Percentiles rank a stretch among this genome's conserved stretches.
These are phyloP conservation scores for Raddia distichophylla DNA, from an alignment of 176 grass and related monocot species.

Conservation along the genomic window DNA sequence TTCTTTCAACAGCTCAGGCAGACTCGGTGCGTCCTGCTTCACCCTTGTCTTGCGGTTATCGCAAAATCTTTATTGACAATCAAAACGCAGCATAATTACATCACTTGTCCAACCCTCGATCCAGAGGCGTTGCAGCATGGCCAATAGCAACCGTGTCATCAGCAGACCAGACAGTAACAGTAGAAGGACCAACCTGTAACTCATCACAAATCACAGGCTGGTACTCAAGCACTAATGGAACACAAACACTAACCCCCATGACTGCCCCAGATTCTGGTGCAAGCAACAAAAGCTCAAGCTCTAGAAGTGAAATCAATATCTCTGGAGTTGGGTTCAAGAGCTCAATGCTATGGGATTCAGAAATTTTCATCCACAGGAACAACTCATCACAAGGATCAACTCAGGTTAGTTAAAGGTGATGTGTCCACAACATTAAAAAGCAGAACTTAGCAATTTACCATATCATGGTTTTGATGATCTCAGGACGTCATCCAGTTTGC, in stretches of 20 bases:
- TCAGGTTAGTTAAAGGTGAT: slow-evolving; percentile 39
- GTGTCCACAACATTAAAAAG: not conserved
- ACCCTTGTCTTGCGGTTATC: not conserved
- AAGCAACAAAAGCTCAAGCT: slow-evolving; percentile 24
- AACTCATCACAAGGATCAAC: slow-evolving; percentile 40
- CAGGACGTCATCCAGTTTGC: slow-evolving; percentile 62
- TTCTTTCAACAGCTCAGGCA: slow-evolving; percentile 62
- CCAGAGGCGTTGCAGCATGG: slow-evolving; percentile 64
- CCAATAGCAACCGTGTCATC: slow-evolving; percentile 47
- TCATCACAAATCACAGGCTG: slow-evolving; percentile 58
- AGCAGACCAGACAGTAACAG: slow-evolving; percentile 35
- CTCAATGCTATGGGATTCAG: slow-evolving; percentile 70
- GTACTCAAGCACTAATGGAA: slow-evolving; percentile 38
- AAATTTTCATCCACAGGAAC: slow-evolving; percentile 10
- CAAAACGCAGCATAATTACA: not conserved
- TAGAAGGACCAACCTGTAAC: slow-evolving; percentile 56
- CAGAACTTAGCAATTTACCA: slow-evolving; percentile 2
- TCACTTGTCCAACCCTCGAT: slow-evolving; percentile 12
- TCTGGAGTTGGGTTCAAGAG: slow-evolving; percentile 67
- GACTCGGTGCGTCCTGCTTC: slow-evolving; percentile 43
- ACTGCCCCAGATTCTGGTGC: not conserved
- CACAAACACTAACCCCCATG: not conserved
- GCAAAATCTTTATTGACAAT: not conserved
- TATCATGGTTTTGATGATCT: slow-evolving; percentile 31
- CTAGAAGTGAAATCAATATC: slow-evolving; percentile 39